A percentile compares a stretch with the other conserved stretches of the same genome.
These are phyloP conservation scores for Cyclotella atomus DNA, from an alignment of 108 stramenopile genomes.

Conservation along the genomic window DNA sequence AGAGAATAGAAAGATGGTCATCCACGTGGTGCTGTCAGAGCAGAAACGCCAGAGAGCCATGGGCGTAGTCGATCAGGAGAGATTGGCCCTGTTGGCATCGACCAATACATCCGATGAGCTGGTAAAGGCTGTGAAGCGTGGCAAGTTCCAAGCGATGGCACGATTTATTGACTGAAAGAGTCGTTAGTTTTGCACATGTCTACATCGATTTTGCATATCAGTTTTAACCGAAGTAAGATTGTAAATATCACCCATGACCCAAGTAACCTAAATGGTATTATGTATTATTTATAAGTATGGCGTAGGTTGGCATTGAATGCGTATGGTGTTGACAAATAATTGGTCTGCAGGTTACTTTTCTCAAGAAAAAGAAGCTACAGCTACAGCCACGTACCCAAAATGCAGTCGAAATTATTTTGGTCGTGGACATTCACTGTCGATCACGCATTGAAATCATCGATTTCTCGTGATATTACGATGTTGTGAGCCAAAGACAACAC, in stretches of 20 bases:
- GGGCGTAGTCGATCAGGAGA: conserved; percentile 32
- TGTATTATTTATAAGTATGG: no score
- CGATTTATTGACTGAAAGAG: conserved; percentile 14
- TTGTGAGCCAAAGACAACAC: not conserved
- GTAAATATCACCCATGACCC: not conserved
- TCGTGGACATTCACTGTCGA: no score
- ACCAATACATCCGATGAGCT: conserved; percentile 10
- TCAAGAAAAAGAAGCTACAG: no score
- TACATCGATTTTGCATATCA: not conserved
- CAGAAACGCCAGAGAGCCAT: conserved; percentile 38
- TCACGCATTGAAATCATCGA: no score
- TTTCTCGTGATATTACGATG: no score
- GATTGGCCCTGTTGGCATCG: conserved; percentile 22
- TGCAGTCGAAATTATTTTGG: no score
- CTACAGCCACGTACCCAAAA: no score
- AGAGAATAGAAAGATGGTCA: conserved; percentile 20
- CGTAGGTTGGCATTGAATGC: no score
- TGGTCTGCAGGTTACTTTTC: no score
- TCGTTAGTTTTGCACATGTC: not conserved
- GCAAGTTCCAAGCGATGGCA: conserved; percentile 47
- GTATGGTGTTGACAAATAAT: no score
- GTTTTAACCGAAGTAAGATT: not conserved
- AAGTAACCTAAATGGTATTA: no score
- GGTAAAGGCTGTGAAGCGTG: conserved; percentile 24
- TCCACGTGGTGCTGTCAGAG: conserved; percentile 36